phyloP scores from a whole-genome alignment of 75 land plant genomes.

The Cupressus sempervirens region DNA sequence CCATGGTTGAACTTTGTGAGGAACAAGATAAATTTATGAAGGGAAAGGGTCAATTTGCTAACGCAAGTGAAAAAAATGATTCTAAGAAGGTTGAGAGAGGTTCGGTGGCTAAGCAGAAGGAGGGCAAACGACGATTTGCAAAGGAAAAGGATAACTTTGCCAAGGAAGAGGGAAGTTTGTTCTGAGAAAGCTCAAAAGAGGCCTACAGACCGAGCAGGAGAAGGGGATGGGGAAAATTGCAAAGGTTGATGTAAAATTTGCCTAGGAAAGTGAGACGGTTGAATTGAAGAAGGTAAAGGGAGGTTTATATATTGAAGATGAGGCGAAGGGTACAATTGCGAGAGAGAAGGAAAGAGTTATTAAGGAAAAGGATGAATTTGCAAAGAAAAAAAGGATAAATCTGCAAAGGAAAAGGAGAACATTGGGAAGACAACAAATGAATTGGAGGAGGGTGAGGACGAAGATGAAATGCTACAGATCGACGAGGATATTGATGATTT shows the following conservation, averaged over 20 bases:
- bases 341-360: neutral
- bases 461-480: constrained; percentile 6
- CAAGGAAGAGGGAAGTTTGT: neutral
- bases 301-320: no score
- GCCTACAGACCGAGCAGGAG: neutral
- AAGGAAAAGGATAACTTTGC: neutral
- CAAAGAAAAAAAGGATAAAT: neutral
- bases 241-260: no score
- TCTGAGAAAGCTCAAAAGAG: neutral
- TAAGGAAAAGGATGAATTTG: neutral
- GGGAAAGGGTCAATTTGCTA: neutral
- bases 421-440: neutral
- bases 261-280: neutral
- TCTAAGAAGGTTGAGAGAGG: neutral
- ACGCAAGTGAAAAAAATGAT: neutral
- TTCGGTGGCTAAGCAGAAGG: neutral
- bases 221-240: neutral
- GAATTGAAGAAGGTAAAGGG: neutral
- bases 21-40: neutral
- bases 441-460: constrained; percentile 4
- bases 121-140: neutral
- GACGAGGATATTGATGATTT: neutral
- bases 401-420: neutral
- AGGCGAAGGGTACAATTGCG: neutral
- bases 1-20: neutral